Evolutionary conservation across 2,329 filamentous ascomycete species (phyloP), one percentile per base, ranked within the genome.

Genomic region (Epichloe hybrida): DNA sequence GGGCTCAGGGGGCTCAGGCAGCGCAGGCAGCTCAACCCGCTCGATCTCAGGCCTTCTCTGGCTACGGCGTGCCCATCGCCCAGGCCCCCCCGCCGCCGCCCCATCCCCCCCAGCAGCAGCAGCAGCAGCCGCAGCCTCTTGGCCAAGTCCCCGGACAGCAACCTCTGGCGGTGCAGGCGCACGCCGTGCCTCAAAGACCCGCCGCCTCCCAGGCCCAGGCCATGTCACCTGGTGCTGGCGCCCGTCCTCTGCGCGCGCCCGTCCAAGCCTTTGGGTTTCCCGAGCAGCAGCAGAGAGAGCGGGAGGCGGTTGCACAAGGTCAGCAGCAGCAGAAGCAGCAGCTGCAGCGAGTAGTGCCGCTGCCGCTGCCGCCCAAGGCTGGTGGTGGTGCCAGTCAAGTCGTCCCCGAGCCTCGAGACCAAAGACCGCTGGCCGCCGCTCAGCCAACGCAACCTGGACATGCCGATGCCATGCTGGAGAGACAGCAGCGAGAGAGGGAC

Each of bases 11-110:
- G 17, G 17, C 17, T 17, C 17, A 17, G 17, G 17, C 17, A 17
- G 17, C 52, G 0, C 36, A 38, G 20, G 41, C 57, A 7, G 56
- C 52, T 12, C 58, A 61, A 53, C 57, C 59, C 23, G 64, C 46
- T 55, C 66, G 59, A 49, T 56, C 64, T 37, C 72, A 69, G 52
- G 59, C 67, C 8, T 71, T 70, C 49, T 60, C 68, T 23, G 64
- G 64, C 38, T 76, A 74, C 54, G 68, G 69, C 11, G 66, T 74
- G 9, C 71, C 72, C 7, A 74, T 75, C 49, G 71, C 71, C 27
- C 69, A 73, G 48, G 71, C 62, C 45, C 65, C 63, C 17, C 23
- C n/a, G n/a, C n/a, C n/a, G n/a, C n/a, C n/a, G n/a, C n/a, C n/a
- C n/a, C n/a, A n/a, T n/a, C n/a, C 17, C 49, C 5, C 23, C 20